phyloP scores from a whole-genome alignment of 768 basidiomycete species.

The Podaxis pistillaris region DNA sequence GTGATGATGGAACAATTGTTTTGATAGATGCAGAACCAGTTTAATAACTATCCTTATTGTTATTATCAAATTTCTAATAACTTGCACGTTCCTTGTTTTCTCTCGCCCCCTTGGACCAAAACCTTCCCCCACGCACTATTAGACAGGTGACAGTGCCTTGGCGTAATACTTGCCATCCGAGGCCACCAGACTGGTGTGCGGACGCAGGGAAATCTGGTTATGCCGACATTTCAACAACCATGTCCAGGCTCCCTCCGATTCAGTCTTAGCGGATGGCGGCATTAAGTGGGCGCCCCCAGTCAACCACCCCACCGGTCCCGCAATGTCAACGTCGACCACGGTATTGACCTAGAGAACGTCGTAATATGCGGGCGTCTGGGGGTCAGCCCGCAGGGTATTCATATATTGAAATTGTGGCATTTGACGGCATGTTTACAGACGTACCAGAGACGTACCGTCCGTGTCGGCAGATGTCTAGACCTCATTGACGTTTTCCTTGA shows the following conservation, averaged over 20 bases:
- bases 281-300: not conserved
- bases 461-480: too few species aligned
- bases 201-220: too few species aligned
- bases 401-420: not conserved
- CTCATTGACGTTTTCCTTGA: not conserved
- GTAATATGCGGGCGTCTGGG: not conserved
- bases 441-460: not conserved
- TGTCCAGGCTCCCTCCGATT: too few species aligned
- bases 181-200: too few species aligned
- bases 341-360: not conserved
- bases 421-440: not conserved
- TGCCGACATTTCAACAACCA: too few species aligned
- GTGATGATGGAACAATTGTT: constrained; percentile 55
- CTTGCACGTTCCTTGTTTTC: not conserved
- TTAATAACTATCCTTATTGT: constrained; percentile 17
- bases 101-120: not conserved
- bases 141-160: not conserved
- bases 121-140: not conserved
- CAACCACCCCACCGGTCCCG: not conserved
- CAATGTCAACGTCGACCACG: not conserved
- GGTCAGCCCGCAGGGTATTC: not conserved
- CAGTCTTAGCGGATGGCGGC: not conserved
- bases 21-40: constrained; percentile 36
- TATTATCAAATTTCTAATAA: not conserved
- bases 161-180: too few species aligned